phyloP scores from a whole-genome alignment of 805 yeast genomes.

The Metschnikowia dekortorum region DNA sequence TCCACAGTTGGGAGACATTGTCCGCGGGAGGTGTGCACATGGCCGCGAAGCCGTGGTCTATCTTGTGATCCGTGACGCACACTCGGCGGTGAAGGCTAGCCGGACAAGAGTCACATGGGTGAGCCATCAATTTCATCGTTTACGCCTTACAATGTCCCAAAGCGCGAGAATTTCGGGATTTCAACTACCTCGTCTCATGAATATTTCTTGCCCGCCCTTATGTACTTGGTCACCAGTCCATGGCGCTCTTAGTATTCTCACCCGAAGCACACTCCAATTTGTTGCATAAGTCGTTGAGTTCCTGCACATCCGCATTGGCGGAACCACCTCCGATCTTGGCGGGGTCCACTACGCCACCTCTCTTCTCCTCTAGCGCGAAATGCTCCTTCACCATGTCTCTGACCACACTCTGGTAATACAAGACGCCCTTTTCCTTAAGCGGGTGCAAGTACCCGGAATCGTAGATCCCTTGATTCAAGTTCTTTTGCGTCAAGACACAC shows the following conservation, averaged over 20 bases:
- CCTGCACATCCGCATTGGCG: conserved; percentile 39
- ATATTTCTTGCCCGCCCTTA: not conserved
- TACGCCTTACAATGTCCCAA: no score
- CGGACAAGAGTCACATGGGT: not conserved
- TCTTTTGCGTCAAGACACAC: conserved; percentile 56
- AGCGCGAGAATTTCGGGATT: no score
- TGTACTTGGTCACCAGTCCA: conserved; percentile 12
- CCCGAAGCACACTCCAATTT: conserved; percentile 42
- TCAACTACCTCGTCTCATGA: not conserved
- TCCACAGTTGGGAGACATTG: conserved; percentile 3
- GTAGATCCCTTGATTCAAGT: conserved; percentile 57
- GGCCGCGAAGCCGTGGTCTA: not conserved
- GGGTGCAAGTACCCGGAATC: conserved; percentile 59
- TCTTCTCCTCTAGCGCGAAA: conserved; percentile 40
- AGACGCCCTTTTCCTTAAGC: conserved; percentile 53
- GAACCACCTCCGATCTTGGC: conserved; percentile 42
- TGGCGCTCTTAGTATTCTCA: conserved; percentile 9
- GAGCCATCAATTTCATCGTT: not conserved
- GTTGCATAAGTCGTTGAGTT: conserved; percentile 47
- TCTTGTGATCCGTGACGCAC: conserved; percentile 2
- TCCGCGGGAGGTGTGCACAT: conserved; percentile 5
- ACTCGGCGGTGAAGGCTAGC: not conserved
- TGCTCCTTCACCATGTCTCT: conserved; percentile 57
- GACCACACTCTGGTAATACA: conserved; percentile 52
- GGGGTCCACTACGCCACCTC: conserved; percentile 49